Evolutionary conservation across 352 stramenopile species (phyloP), one percentile per base, ranked within the genome.

Genomic region (Ophiocytium majus): DNA sequence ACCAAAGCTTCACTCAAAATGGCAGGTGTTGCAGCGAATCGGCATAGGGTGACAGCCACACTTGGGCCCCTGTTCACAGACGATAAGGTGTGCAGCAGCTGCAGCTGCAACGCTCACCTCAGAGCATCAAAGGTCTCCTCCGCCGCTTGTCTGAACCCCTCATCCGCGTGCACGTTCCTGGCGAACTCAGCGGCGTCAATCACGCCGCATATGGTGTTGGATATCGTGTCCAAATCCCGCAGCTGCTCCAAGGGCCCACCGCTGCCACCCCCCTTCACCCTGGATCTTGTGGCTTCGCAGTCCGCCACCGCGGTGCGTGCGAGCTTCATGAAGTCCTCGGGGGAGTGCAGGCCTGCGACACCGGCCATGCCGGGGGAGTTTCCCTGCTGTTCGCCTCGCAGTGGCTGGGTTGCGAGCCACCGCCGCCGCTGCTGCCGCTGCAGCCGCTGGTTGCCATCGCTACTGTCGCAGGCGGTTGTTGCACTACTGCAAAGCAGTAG

Each of bases 121-220:
- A 78, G 14, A 14, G 35, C 32, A 43, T 78, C 66, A 82, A 96
- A 95, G 74, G 93, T 95, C 37, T 92, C 90, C 80, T 93, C 94
- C 10, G 94, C 93, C 10, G 94, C 93, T 28, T 90, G 83, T 1
- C 94, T 92, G 83, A 94, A 96, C 34, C 50, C 82, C 31, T 80
- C 28, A 33, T 89, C 82, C 35, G 78, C 50, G 76, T 97, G 93
- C 33, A 96, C 94, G 75, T 96, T 96, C 76, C 94, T 93, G 57
- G 93, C 95, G n/a, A 97, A 91, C 86, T 97, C 94, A 10, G 94
- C 93, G 1, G 93, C 92, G 83, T 97, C 94, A 79, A 96, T 95
- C 64, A 96, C 92, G 14, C 90, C 93, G 90, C 94, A 97, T 84
- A 97, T 94, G 35, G 91, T 89, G 87, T 97, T 96, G 50, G 93